Base-by-base conservation (phyloP, 139 green algal genomes). In the Closterium sp. region DNA sequence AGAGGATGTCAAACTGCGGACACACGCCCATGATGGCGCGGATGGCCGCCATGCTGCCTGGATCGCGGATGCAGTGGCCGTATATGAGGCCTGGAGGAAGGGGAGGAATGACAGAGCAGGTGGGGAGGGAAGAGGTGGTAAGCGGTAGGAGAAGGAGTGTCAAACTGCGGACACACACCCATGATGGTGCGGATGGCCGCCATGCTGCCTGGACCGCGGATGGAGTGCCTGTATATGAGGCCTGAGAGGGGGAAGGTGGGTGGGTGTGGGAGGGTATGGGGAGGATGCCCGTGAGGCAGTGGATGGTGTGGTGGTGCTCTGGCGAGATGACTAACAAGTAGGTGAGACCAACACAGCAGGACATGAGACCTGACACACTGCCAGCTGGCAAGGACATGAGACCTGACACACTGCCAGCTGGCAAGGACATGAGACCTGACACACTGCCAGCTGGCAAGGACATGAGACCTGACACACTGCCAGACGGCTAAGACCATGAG, bases 1-100 rank as follows among this genome's bases (percentile, higher is more conserved):
- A 99, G 70, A 99, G 96, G 31, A 99, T 95, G 91, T 99, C 98
- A 92, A 98, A 98, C 87, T 95, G 93, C 3, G 97, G 97, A 93
- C 98, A 99, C 31, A 99, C 92, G 24, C 95, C 95, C 13, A 96
- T 86, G n/a, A 90, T 87, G 31, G 13, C 87, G 11, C 95, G 94
- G 84, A 96, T 95, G 24, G 22, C 95, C 6, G 95, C 96, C 97
- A 99, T 99, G 85, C 96, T 79, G 28, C 84, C 85, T 5, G 93
- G 85, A 70, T 24, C 89, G 7, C 32, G 19, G 70, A 95, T 93
- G 28, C 86, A 92, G n/a, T 13, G 32, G 0, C 24, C 94, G 90
- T 89, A 87, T 30, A 87, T 87, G 0, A 87, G 85, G 29, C 30
- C 90, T 93, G 62, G 17, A 24, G 62, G 13, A 10, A 2, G 10